Evolutionary conservation across 2,329 filamentous ascomycete species (phyloP), one percentile per base, ranked within the genome.

Genomic region (Hymenoscyphus fructigenus): DNA sequence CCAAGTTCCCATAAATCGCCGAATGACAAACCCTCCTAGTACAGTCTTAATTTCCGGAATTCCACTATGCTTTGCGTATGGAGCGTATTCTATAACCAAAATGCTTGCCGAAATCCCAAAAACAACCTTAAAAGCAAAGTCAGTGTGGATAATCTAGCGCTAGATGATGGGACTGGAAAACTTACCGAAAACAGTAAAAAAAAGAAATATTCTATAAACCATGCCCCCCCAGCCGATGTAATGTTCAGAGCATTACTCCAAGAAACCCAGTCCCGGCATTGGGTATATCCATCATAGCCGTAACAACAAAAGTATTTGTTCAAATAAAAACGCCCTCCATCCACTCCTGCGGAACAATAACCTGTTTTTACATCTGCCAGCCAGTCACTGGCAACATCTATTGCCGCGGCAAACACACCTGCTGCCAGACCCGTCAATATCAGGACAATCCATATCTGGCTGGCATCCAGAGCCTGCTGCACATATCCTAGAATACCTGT

Each of bases 41-140:
- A 99, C 87, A 2, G 93, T 97, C 82, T 99, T 99, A 79, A 99
- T 96, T 81, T 99, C 94, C 5, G 94, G 93, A 71, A 99, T 97
- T 78, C 94, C 94, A 76, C 92, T 97, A 75, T 98, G 94, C 76
- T 91, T 94, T 58, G 94, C 94, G 78, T 97, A 92, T 5, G 91
- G 83, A 28, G 92, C 92, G 77, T 93, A 98, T 71, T 90, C 87
- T 72, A 90, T 87, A 15, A 98, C 93, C 62, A 98, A 80, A 61
- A 93, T 75, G 61, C 90, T 91, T 10, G 95, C 92, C 65, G 84
- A 86, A 44, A 87, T 82, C 29, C 94, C 93, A 74, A 96, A 94
- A 7, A 90, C 10, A 94, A 82, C 90, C 93, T 57, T 57, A 14
- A 36, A 60, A 5, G 9, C 9, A 12, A 53, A 53, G 47, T 53